Percentiles rank a stretch among this genome's conserved stretches.
Evolutionary conservation across 352 stramenopile genomes (phyloP).

Genomic region (Heterotrichella gracilis): DNA sequence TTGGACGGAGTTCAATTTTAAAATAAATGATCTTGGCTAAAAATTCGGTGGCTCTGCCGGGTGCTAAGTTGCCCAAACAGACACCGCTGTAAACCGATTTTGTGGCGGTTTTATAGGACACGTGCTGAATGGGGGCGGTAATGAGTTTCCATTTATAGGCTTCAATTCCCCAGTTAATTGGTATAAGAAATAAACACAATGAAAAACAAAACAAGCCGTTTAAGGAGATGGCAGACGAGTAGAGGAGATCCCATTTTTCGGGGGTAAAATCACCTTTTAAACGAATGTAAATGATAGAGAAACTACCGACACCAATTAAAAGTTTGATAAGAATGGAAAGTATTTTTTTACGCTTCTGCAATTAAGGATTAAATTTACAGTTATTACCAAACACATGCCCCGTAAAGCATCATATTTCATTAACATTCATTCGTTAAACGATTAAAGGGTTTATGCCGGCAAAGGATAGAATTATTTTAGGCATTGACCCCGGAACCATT

Average conservation of each 20-base stretch:
- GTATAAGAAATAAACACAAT: neutral
- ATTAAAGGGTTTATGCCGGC: too few species aligned
- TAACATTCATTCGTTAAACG: too few species aligned
- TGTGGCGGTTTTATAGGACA: neutral
- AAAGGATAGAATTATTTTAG: neutral
- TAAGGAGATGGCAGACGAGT: neutral
- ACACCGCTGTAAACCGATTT: neutral
- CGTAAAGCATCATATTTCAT: too few species aligned
- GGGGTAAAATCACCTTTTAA: slow-evolving; percentile 5
- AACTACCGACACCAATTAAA: neutral
- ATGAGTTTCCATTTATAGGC: neutral
- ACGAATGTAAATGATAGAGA: neutral
- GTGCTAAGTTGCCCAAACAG: neutral
- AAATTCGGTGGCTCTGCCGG: neutral
- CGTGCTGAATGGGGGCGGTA: neutral
- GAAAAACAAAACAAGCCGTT: neutral
- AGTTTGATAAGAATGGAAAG: neutral
- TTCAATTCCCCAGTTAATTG: neutral
- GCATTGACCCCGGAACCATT: neutral
- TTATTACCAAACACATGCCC: too few species aligned
- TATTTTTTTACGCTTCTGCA: neutral
- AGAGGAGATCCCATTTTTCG: neutral
- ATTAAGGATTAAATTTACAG: neutral
- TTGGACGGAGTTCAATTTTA: neutral
- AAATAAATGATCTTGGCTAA: slow-evolving; percentile 3